Evolutionary conservation across 163 green algal species (phyloP).

Genomic region (Scenedesmus sp.): DNA sequence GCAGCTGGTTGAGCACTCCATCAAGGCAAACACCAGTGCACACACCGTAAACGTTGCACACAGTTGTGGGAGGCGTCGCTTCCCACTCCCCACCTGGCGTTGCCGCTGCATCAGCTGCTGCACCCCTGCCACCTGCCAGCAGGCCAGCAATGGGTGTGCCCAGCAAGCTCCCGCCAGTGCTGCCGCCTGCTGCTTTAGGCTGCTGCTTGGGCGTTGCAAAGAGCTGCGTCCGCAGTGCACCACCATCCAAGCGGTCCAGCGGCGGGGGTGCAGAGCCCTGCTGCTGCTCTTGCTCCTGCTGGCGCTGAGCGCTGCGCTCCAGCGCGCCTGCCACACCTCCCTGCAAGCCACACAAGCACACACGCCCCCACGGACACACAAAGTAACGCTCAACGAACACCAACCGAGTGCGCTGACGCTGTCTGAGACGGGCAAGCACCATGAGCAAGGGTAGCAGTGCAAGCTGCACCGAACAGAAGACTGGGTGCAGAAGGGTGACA

Average conservation of each 20-base stretch:
- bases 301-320: not conserved
- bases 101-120: not conserved
- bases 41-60: no score
- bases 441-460: no score
- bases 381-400: no score
- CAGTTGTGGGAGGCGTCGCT: not conserved
- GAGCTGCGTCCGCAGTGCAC: conserved; percentile 17
- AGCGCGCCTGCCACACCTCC: not conserved
- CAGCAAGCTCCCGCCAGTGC: not conserved
- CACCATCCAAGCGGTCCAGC: conserved; percentile 30
- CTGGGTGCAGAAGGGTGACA: no score
- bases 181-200: not conserved
- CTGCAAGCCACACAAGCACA: not conserved
- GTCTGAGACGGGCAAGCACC: no score
- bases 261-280: conserved; percentile 18
- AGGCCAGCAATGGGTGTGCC: not conserved
- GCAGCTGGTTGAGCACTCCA: no score
- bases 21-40: not conserved
- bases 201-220: conserved; percentile 37
- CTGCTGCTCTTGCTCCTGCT: conserved; percentile 19
- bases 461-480: no score
- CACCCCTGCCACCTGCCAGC: not conserved
- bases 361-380: no score
- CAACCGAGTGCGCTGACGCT: no score
- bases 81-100: not conserved